Conservation (phyloP, 805 yeast genomes). For the Ogataea methanolica region DNA sequence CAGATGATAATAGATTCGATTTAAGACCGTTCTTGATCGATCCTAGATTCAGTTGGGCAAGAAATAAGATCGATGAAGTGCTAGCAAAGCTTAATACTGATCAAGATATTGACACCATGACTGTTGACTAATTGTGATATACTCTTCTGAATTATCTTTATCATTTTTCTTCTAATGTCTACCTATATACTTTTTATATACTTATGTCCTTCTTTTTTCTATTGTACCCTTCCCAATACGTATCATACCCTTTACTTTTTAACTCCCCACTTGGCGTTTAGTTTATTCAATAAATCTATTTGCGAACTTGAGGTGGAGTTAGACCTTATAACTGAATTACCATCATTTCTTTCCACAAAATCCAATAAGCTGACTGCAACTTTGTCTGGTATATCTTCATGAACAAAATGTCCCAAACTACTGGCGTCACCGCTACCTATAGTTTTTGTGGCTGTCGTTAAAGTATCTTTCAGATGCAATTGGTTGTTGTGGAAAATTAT, state of each 20-base stretch:
- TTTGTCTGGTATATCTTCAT: conserved; percentile 79
- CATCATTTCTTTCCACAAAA: conserved; percentile 43
- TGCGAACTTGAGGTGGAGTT: conserved; percentile 15
- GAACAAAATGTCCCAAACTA: conserved; percentile 89
- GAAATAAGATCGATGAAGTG: conserved; percentile 78
- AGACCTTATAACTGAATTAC: conserved; percentile 33
- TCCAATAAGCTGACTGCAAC: conserved; percentile 53
- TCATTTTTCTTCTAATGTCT: not conserved
- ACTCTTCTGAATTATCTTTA: not conserved
- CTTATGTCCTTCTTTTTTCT: not conserved
- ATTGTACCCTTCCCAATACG: not conserved
- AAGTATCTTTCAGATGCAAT: conserved; percentile 12
- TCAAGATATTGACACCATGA: conserved; percentile 33
- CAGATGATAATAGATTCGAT: conserved; percentile 96
- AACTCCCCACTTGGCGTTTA: conserved; percentile 33
- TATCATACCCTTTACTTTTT: conserved; percentile 12
- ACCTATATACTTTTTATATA: not conserved
- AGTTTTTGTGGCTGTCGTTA: conserved; percentile 23
- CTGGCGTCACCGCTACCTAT: conserved; percentile 22
- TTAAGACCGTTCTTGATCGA: conserved; percentile 91
- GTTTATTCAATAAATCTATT: conserved; percentile 22
- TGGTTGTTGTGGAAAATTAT: conserved; percentile 54
- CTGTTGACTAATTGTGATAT: conserved; percentile 35
- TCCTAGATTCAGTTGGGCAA: conserved; percentile 87
- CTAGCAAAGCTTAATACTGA: conserved; percentile 52